Evolutionary conservation across 2,329 filamentous ascomycete species (phyloP).

Genomic region (Gaeumannomyces sp.): DNA sequence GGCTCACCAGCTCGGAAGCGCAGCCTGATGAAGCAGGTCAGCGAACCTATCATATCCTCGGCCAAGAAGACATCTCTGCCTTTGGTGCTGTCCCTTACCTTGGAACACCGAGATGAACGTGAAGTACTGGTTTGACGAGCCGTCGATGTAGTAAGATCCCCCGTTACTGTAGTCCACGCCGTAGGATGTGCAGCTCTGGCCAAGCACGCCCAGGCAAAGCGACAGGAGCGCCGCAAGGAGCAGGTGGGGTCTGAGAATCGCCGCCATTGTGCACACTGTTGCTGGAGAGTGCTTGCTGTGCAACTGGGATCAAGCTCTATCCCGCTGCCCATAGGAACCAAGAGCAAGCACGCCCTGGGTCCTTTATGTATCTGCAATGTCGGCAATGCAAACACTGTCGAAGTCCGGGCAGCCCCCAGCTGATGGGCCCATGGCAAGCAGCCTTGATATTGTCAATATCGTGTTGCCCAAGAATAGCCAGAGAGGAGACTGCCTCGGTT

Average conservation of each 20-base stretch:
- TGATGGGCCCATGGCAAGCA: slow-evolving; percentile 6
- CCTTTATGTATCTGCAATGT: slow-evolving; percentile 1
- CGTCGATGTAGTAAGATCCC: slow-evolving; percentile 32
- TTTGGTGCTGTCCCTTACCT: background rate
- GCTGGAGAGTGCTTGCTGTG: background rate
- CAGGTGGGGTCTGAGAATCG: slow-evolving; percentile 15
- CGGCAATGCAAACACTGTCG: slow-evolving; percentile 1
- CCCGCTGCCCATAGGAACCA: background rate
- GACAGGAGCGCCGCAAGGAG: slow-evolving; percentile 19
- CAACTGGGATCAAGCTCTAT: background rate
- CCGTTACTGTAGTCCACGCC: slow-evolving; percentile 33
- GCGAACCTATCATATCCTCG: background rate
- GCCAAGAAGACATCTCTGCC: background rate
- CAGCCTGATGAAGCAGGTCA: slow-evolving; percentile 22
- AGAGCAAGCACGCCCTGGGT: background rate
- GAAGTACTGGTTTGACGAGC: slow-evolving; percentile 30
- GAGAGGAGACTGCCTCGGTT: background rate
- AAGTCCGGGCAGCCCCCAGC: background rate
- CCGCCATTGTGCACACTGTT: slow-evolving; percentile 16
- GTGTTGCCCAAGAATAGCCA: slow-evolving; percentile 14
- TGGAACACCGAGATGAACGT: slow-evolving; percentile 33
- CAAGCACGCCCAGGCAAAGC: slow-evolving; percentile 15
- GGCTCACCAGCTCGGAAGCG: slow-evolving; percentile 26
- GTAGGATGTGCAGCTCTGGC: slow-evolving; percentile 27
- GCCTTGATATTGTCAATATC: slow-evolving; percentile 14